phyloP scores from a whole-genome alignment of 768 basidiomycete species.

The Lactifluus volemus region DNA sequence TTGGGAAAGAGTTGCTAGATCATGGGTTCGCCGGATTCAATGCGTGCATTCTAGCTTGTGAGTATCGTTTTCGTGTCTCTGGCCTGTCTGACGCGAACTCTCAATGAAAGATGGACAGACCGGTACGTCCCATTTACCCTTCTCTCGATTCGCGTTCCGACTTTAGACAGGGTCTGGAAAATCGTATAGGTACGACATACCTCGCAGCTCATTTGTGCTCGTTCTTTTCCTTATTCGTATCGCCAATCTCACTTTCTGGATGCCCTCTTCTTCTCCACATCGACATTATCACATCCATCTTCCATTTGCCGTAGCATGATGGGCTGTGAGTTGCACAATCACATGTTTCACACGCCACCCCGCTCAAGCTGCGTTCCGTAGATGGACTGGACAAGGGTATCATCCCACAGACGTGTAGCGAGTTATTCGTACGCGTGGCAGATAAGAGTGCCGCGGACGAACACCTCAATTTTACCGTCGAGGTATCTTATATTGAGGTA shows the following conservation, averaged over 20 bases:
- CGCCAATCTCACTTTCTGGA: background rate
- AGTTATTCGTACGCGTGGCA: slow-evolving; percentile 80
- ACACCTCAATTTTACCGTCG: slow-evolving; percentile 78
- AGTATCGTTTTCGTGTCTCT: slow-evolving; percentile 32
- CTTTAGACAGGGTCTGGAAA: slow-evolving; percentile 67
- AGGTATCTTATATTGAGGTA: slow-evolving; percentile 97
- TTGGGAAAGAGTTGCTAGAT: slow-evolving; percentile 90
- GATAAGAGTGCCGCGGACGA: slow-evolving; percentile 53
- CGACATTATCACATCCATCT: background rate
- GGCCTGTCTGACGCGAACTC: background rate
- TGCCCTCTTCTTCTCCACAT: background rate
- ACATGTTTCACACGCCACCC: slow-evolving; percentile 2
- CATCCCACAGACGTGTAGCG: slow-evolving; percentile 90
- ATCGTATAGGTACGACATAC: slow-evolving; percentile 64
- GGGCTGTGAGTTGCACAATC: slow-evolving; percentile 60
- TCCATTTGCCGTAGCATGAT: slow-evolving; percentile 60
- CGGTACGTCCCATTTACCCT: slow-evolving; percentile 41
- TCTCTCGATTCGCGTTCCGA: background rate
- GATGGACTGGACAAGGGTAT: slow-evolving; percentile 96
- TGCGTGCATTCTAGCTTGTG: slow-evolving; percentile 97
- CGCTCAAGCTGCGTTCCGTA: slow-evolving; percentile 24
- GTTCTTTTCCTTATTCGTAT: background rate
- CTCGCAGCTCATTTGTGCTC: background rate
- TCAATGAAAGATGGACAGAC: slow-evolving; percentile 62
- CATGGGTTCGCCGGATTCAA: slow-evolving; percentile 96